Base-by-base conservation (phyloP, 2,329 filamentous ascomycete genomes). In the Epichloe typhina region DNA sequence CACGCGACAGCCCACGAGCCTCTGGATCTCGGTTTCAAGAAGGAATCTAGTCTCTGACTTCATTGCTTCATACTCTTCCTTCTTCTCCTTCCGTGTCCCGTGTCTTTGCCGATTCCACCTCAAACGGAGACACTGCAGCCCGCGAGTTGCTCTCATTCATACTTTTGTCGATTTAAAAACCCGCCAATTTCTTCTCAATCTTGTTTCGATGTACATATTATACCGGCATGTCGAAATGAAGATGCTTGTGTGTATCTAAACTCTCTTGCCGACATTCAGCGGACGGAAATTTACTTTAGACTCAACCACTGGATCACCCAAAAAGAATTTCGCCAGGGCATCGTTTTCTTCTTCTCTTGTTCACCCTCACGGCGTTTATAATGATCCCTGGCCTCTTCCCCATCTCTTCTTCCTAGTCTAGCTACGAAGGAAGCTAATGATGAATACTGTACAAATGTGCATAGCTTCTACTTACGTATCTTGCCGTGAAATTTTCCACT, bases 1-100 rank as follows among this genome's bases (percentile, higher is more conserved):
- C 60, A 61, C 57, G 50, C 36, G 64, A 67, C 46, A 65, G 64
- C 40, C 69, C 56, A 53, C 63, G 57, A 52, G 61, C 51, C 23
- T 67, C 66, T 36, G 61, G 56, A 31, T 73, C 70, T 2, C 64
- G 64, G 53, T 72, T 73, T 55, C 67, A 65, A 21, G 70, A 73
- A 59, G 57, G 64, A 48, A 62, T 72, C 50, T 71, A 59, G 67
- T 50, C 19, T 31, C 17, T 8, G 46, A 21, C 9, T 26, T 13
- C 31, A 12, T n/a, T 31, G 38, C 38, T 23, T 49, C n/a, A 36
- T 47, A 17, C 26, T 35, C 36, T 50, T 51, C 19, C 52, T 23
- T 51, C 9, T 49, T 21, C 13, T 23, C 26, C 8, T 45, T 37
- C 36, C 36, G n/a, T 21, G 8, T 42, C 17, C 39, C 12, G 8